Base-by-base conservation (phyloP, 345 rosid genomes). In the Lepidium africanum region DNA sequence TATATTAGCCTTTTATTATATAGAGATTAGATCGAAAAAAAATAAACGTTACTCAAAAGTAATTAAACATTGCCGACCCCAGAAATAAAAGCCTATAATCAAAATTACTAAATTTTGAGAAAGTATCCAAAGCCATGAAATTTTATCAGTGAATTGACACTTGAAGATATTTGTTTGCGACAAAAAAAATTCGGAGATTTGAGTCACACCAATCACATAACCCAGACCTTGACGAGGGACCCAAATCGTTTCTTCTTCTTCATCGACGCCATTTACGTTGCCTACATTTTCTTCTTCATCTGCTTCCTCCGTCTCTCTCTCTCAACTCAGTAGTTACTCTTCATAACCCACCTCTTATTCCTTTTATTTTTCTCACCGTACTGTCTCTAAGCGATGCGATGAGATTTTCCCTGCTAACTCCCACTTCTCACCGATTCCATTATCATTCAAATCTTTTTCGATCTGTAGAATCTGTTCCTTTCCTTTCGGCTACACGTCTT, bases 361-460 rank as follows among this genome's bases (percentile, higher is more conserved):
- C 32, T 27, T 27, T 27, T 27, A 2, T 27, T 27, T 27, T 27
- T 5, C 27, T 48, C 53, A 2, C 4, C 2, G 9, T 49, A 49
- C 25, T 25, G 3, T 52, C 37, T 46, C 75, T 30, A 8, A 11
- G 52, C 40, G 65, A 55, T 75, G 75, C 69, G 32, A 70, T 70
- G 75, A 63, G 57, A 70, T 50, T 58, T 25, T 37, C 35, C 25
- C 16, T 14, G 32, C 15, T 68, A n/a, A 52, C 32, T 55, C 37
- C 65, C 45, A 46, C 0, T 43, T 45, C 70, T 38, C 33, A 46
- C 53, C 12, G 65, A 46, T 30, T 62, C 52, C 76, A 56, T 2
- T 27, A 65, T 5, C 23, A 69, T 32, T 69, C 65, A 17, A 54
- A 10, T 19, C 78, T 27, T 0, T 54, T 47, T 39, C 78, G 78